Conservation (phyloP, 495 filamentous ascomycete genomes). For the Annulohypoxylon moriforme region DNA sequence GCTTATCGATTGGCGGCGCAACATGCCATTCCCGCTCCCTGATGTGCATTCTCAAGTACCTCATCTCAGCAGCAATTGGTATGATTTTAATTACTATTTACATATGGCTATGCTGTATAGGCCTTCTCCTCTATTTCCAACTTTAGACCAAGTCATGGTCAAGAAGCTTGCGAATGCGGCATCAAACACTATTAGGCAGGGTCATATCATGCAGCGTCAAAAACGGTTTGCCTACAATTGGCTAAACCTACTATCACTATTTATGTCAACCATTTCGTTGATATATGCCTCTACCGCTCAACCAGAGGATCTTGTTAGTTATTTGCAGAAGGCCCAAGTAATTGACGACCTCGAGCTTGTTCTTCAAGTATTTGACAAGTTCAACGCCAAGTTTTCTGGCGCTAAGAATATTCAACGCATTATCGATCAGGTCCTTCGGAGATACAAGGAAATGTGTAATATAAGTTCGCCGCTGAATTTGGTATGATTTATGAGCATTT, state of each 20-base stretch:
- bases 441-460: constrained; percentile 33
- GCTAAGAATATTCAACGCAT: constrained; percentile 52
- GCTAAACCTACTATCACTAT: constrained; percentile 54
- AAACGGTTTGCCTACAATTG: constrained; percentile 56
- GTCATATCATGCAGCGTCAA: constrained; percentile 52
- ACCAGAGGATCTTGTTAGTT: constrained; percentile 39
- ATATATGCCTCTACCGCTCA: constrained; percentile 54
- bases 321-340: constrained; percentile 43
- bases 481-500: background rate
- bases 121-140: constrained; percentile 52
- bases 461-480: background rate
- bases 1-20: constrained; percentile 54
- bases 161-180: constrained; percentile 51
- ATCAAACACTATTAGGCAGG: constrained; percentile 53
- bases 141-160: constrained; percentile 44
- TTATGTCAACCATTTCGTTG: constrained; percentile 52
- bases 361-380: constrained; percentile 49
- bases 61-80: constrained; percentile 56
- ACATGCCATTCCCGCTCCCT: constrained; percentile 57
- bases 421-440: constrained; percentile 45
- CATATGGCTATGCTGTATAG: constrained; percentile 55
- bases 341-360: constrained; percentile 51
- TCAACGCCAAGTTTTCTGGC: constrained; percentile 50
- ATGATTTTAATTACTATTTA: constrained; percentile 56
- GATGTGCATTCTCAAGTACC: constrained; percentile 52